Conservation (phyloP, 345 rosid genomes). For the Arabidopsis suecica region DNA sequence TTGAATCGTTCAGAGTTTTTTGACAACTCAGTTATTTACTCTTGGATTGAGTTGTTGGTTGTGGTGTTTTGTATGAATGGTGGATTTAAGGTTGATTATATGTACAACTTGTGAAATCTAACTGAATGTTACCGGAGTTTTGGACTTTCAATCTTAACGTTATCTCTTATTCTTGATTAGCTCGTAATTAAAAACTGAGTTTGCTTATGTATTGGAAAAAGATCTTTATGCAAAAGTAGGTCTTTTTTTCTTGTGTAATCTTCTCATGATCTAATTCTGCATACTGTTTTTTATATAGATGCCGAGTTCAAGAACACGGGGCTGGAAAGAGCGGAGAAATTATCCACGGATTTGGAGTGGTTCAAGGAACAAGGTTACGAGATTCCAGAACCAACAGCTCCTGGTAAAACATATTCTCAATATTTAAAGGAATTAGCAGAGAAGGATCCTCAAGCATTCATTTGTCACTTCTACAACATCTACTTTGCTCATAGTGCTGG, state of each 20-base stretch:
- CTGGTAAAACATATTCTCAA: constrained; percentile 68
- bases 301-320: constrained; percentile 86
- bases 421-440: constrained; percentile 70
- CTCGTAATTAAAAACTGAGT: not conserved
- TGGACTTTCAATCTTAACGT: not conserved
- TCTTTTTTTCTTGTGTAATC: not conserved
- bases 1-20: not conserved
- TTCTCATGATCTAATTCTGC: not conserved
- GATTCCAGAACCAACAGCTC: constrained; percentile 83
- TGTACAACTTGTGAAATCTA: not conserved
- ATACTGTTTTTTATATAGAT: constrained; percentile 51
- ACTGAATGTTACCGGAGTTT: not conserved
- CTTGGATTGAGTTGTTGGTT: not conserved
- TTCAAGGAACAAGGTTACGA: constrained; percentile 84
- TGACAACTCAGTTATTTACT: not conserved
- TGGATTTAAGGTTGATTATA: not conserved
- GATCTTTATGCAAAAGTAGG: not conserved
- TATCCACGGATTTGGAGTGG: constrained; percentile 86
- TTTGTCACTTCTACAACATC: constrained; percentile 95
- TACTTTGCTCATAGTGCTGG: constrained; percentile 97
- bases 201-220: not conserved
- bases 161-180: constrained; percentile 11
- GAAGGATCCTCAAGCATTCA: constrained; percentile 93
- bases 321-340: constrained; percentile 72
- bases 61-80: not conserved